phyloP scores from a whole-genome alignment of 352 stramenopile genomes.

The Phytopythium sindhum region DNA sequence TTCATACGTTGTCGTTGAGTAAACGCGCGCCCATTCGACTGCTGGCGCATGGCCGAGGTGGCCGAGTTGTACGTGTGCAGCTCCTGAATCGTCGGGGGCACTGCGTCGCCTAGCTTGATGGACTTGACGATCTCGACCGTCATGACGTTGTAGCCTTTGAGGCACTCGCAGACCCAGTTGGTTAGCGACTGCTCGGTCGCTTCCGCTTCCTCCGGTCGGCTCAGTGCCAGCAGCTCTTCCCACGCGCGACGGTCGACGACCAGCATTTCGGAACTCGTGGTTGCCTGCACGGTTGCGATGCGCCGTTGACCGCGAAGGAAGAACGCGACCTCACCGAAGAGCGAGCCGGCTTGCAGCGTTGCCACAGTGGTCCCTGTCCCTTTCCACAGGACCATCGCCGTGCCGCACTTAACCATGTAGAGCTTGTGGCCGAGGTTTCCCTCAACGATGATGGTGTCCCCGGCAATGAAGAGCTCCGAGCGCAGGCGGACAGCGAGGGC shows the following conservation, averaged over 20 bases:
- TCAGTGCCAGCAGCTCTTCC: constrained; percentile 45
- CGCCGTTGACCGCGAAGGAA: constrained; percentile 57
- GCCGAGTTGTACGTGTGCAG: constrained; percentile 15
- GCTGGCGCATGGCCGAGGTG: constrained; percentile 3
- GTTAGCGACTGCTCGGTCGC: constrained; percentile 34
- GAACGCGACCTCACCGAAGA: constrained; percentile 80
- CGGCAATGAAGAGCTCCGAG: constrained; percentile 68
- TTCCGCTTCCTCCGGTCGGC: constrained; percentile 35
- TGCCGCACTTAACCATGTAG: constrained; percentile 68
- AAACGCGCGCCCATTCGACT: not conserved
- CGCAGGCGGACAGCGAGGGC: constrained; percentile 55
- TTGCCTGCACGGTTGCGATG: constrained; percentile 63
- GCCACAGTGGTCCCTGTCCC: constrained; percentile 59
- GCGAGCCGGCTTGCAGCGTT: constrained; percentile 40
- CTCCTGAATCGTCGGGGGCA: constrained; percentile 37
- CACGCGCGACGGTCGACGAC: constrained; percentile 47
- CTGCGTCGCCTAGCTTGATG: constrained; percentile 37
- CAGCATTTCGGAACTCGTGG: constrained; percentile 58
- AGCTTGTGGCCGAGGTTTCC: constrained; percentile 65
- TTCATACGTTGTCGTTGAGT: no score
- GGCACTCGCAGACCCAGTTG: constrained; percentile 55
- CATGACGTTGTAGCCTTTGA: constrained; percentile 73
- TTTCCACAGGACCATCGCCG: constrained; percentile 64
- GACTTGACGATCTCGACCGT: constrained; percentile 71
- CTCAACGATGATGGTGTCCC: constrained; percentile 67